A percentile compares a stretch with the other conserved stretches of the same genome.
These are phyloP conservation scores for Centrapalus pauciflorus DNA, from an alignment of 129 eudicot genomes.

Conservation along the genomic window DNA sequence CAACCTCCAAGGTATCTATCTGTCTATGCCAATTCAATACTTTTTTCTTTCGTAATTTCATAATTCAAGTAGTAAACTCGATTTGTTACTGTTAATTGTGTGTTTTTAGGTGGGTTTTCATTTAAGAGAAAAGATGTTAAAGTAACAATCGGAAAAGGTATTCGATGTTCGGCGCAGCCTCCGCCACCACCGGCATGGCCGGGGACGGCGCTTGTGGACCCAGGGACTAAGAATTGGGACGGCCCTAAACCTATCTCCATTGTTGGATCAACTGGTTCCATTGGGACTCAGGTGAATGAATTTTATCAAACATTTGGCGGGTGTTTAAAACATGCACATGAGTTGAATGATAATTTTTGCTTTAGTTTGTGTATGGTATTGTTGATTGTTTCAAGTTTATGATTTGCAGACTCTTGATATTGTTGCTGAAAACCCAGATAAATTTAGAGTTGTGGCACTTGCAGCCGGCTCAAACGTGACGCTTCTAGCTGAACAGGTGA, in stretches of 20 bases:
- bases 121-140: slow-evolving; percentile 46
- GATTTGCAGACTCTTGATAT: slow-evolving; percentile 82
- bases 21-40: slow-evolving; percentile 1
- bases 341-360: neutral
- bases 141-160: slow-evolving; percentile 35
- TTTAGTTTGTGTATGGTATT: neutral
- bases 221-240: slow-evolving; percentile 64
- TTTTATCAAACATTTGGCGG: slow-evolving; percentile 12
- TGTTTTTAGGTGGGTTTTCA: slow-evolving; percentile 45
- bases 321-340: neutral
- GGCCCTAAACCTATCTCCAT: slow-evolving; percentile 89
- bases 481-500: slow-evolving; percentile 71
- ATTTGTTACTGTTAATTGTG: neutral
- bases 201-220: slow-evolving; percentile 59
- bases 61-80: neutral
- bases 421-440: slow-evolving; percentile 94
- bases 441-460: slow-evolving; percentile 91
- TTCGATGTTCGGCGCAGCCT: slow-evolving; percentile 63
- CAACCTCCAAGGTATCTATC: slow-evolving; percentile 22
- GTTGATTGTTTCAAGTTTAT: slow-evolving; percentile 13
- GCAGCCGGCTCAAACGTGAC: slow-evolving; percentile 99
- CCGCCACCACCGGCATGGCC: slow-evolving; percentile 92
- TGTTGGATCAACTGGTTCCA: slow-evolving; percentile 91
- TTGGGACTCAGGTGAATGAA: slow-evolving; percentile 84
- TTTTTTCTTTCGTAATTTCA: neutral